A percentile compares a stretch with the other conserved stretches of the same genome.
phyloP scores from a whole-genome alignment of 352 stramenopile species.

The Pythium biforme region DNA sequence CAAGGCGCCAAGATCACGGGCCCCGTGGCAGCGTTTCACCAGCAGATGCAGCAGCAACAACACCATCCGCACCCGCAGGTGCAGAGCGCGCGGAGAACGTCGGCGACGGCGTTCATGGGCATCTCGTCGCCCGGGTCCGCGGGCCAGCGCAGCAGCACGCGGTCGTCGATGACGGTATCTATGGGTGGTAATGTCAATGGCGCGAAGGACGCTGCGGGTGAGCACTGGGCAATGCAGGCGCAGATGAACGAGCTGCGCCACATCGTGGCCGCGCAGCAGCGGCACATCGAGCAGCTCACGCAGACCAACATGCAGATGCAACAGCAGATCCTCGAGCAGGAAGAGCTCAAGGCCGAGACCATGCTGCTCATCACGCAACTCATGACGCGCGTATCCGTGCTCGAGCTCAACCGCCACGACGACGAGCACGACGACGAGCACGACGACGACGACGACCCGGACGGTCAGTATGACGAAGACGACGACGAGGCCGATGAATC shows the following conservation, averaged over 20 bases:
- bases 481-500: slow-evolving; percentile 16
- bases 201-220: slow-evolving; percentile 15
- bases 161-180: slow-evolving; percentile 8
- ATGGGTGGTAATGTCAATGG: background rate
- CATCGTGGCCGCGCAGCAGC: slow-evolving; percentile 54
- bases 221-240: slow-evolving; percentile 30
- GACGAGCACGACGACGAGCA: slow-evolving; percentile 36
- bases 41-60: slow-evolving; percentile 32
- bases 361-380: slow-evolving; percentile 83
- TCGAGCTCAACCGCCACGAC: slow-evolving; percentile 56
- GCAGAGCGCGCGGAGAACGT: slow-evolving; percentile 5
- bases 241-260: slow-evolving; percentile 55
- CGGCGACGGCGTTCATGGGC: slow-evolving; percentile 1
- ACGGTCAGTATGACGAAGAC: slow-evolving; percentile 33
- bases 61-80: slow-evolving; percentile 26
- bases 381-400: slow-evolving; percentile 79
- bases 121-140: slow-evolving; percentile 15
- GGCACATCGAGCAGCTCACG: slow-evolving; percentile 70
- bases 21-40: slow-evolving; percentile 31
- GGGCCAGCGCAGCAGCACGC: slow-evolving; percentile 2
- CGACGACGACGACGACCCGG: slow-evolving; percentile 30
- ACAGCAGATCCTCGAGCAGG: slow-evolving; percentile 75
- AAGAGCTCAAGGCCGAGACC: slow-evolving; percentile 81
- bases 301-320: slow-evolving; percentile 80
- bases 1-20: slow-evolving; percentile 25